A percentile compares a stretch with the other conserved stretches of the same genome.
Conservation (phyloP, 164 flowering plant species). For the Aristolochia contorta region DNA sequence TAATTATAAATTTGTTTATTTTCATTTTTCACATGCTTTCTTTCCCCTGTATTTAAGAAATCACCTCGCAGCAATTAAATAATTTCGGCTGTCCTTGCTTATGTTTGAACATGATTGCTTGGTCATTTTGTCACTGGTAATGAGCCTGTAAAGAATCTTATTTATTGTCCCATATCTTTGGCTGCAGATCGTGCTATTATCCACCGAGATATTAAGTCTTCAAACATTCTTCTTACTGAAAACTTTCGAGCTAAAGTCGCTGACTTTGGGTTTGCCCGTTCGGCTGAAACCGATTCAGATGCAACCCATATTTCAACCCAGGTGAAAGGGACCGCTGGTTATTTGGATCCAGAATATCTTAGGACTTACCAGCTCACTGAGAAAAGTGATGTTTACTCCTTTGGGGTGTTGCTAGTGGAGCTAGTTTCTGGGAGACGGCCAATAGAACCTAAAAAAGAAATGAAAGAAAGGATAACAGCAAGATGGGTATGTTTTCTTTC, state of each 20-base stretch:
- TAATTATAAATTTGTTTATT: too few relatives aligned
- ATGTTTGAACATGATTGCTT: too few relatives aligned
- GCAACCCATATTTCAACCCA: slow-evolving; percentile 89
- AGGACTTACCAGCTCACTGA: slow-evolving; percentile 87
- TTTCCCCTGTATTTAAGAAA: too few relatives aligned
- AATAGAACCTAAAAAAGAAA: slow-evolving; percentile 63
- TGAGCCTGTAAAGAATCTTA: not conserved
- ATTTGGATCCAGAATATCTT: slow-evolving; percentile 91
- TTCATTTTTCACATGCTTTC: too few relatives aligned
- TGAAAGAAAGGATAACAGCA: slow-evolving; percentile 63
- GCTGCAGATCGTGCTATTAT: slow-evolving; percentile 84
- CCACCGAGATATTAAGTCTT: slow-evolving; percentile 95
- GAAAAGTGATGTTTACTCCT: slow-evolving; percentile 94
- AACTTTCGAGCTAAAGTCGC: slow-evolving; percentile 84
- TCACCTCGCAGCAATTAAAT: too few relatives aligned
- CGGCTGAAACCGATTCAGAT: slow-evolving; percentile 60
- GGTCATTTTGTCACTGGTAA: too few relatives aligned
- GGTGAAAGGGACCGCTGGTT: slow-evolving; percentile 98
- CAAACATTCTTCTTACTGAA: slow-evolving; percentile 89
- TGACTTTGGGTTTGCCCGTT: slow-evolving; percentile 89
- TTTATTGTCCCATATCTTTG: slow-evolving; percentile 5
- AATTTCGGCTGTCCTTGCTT: too few relatives aligned
- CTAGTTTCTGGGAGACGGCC: slow-evolving; percentile 87
- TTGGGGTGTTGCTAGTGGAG: slow-evolving; percentile 85
- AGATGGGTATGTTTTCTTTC: slow-evolving; percentile 55